A percentile compares a stretch with the other conserved stretches of the same genome.
Evolutionary conservation across 371 early-diverging fungal species (phyloP).

Genomic region (Mucor indicus): DNA sequence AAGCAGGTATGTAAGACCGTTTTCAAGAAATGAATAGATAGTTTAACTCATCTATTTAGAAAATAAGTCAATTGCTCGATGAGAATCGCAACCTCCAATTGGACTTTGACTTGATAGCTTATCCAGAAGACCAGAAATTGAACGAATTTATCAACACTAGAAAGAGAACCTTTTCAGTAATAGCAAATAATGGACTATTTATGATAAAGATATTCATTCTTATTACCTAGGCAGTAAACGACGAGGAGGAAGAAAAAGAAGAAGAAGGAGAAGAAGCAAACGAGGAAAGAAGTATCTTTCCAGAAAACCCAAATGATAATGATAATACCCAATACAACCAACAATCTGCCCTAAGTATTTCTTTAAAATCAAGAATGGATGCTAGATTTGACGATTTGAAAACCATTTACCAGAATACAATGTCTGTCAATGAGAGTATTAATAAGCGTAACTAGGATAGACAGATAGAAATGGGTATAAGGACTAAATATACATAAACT

Average conservation of each 20-base stretch:
- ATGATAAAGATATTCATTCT: no score
- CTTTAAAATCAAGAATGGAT: conserved; percentile 39
- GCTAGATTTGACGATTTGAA: conserved; percentile 74
- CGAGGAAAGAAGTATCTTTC: not conserved
- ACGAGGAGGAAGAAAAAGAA: not conserved
- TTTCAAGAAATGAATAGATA: not conserved
- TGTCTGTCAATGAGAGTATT: not conserved
- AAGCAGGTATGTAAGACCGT: not conserved
- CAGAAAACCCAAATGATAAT: not conserved
- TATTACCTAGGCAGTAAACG: no score
- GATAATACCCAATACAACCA: not conserved
- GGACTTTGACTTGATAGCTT: no score
- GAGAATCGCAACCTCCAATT: no score
- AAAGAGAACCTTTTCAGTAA: no score
- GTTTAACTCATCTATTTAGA: not conserved
- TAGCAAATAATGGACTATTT: not conserved
- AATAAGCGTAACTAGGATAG: conserved; percentile 1
- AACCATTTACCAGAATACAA: conserved; percentile 54
- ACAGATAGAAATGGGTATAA: no score
- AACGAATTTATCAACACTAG: no score
- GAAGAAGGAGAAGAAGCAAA: not conserved
- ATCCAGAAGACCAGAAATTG: no score
- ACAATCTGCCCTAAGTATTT: conserved; percentile 4
- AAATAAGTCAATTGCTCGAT: not conserved
- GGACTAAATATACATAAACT: not conserved